phyloP scores from a whole-genome alignment of 2,329 filamentous ascomycete species.

The Fulvia fulva region DNA sequence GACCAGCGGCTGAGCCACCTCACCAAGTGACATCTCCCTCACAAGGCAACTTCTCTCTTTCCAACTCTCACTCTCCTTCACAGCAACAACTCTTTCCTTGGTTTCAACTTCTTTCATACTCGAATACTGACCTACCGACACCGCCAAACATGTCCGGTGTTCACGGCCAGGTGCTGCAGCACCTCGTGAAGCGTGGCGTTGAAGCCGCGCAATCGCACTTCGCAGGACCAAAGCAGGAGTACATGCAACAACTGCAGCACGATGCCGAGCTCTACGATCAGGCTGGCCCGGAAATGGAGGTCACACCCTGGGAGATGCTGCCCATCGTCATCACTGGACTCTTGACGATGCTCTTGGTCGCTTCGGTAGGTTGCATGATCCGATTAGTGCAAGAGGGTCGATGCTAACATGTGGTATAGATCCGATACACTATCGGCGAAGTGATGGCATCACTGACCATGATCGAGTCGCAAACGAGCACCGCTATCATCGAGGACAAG shows the following conservation, averaged over 20 bases:
- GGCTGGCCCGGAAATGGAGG: conserved; percentile 22
- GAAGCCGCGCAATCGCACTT: conserved; percentile 29
- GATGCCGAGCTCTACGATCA: conserved; percentile 30
- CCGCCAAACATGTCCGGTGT: conserved; percentile 22
- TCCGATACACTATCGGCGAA: conserved; percentile 55
- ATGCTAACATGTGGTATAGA: conserved; percentile 15
- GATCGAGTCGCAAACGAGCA: conserved; percentile 58
- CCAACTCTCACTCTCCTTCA: neutral
- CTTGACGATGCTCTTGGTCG: conserved; percentile 40
- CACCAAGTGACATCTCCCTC: neutral
- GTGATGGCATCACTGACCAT: conserved; percentile 60
- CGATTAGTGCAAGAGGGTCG: neutral
- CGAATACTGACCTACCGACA: neutral
- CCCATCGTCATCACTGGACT: conserved; percentile 35
- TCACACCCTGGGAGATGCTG: conserved; percentile 27
- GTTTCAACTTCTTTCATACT: neutral
- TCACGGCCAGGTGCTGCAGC: conserved; percentile 29
- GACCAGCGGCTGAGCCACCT: neutral
- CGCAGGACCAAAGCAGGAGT: conserved; percentile 15
- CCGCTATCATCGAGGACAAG: conserved; percentile 42
- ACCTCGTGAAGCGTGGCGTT: conserved; percentile 33
- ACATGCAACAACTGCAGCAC: conserved; percentile 24
- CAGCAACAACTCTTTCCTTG: neutral
- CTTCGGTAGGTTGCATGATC: conserved; percentile 35
- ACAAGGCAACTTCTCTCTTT: neutral